phyloP scores from a whole-genome alignment of 768 basidiomycete genomes.

The Pulveroboletus sp. region DNA sequence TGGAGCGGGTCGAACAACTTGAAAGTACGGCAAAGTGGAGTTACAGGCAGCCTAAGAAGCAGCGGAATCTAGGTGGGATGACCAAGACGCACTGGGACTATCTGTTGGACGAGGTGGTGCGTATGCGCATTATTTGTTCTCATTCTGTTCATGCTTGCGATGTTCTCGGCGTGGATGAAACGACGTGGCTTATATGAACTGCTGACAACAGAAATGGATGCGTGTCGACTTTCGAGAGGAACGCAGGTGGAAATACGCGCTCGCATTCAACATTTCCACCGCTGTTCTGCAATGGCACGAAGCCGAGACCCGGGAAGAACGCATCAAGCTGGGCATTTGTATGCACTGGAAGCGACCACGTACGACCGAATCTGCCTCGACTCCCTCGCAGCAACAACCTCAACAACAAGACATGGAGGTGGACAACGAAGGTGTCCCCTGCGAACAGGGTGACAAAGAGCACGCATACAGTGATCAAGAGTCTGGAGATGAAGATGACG shows the following conservation, averaged over 20 bases:
- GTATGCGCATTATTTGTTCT: slow-evolving; percentile 20
- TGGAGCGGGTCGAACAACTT: slow-evolving; percentile 81
- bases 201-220: slow-evolving; percentile 81
- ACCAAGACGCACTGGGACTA: slow-evolving; percentile 93
- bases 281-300: slow-evolving; percentile 87
- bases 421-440: slow-evolving; percentile 22
- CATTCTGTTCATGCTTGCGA: background rate
- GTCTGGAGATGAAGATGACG: slow-evolving; percentile 58
- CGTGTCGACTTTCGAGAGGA: slow-evolving; percentile 94
- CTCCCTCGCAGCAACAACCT: slow-evolving; percentile 29
- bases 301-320: slow-evolving; percentile 59
- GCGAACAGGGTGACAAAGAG: slow-evolving; percentile 24
- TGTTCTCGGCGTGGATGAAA: background rate
- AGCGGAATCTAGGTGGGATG: slow-evolving; percentile 69
- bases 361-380: slow-evolving; percentile 21
- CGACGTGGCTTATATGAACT: slow-evolving; percentile 9
- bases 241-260: slow-evolving; percentile 81
- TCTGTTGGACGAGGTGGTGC: slow-evolving; percentile 92
- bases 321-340: slow-evolving; percentile 61
- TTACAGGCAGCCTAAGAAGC: slow-evolving; percentile 93
- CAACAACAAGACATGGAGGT: slow-evolving; percentile 30
- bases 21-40: slow-evolving; percentile 84
- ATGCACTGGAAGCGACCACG: slow-evolving; percentile 57
- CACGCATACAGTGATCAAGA: slow-evolving; percentile 28
- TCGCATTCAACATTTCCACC: slow-evolving; percentile 79